Conservation (phyloP, 192 early-diverging fungal genomes). For the Linnemannia exigua region DNA sequence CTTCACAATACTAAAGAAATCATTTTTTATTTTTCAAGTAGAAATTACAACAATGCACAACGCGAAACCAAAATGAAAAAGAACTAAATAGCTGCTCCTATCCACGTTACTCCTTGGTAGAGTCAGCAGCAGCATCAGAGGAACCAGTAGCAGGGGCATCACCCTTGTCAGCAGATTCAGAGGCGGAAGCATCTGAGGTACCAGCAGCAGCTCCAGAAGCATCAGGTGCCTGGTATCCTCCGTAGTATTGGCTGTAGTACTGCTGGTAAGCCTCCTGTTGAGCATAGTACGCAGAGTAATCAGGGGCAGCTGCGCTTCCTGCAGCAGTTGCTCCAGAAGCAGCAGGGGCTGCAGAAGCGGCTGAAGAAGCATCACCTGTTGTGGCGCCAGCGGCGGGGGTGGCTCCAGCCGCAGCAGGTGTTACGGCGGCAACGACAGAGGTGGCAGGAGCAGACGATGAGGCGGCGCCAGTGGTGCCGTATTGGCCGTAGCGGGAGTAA, state of each 20-base stretch:
- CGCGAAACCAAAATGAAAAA: not conserved
- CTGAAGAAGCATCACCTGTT: not conserved
- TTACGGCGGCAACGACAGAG: slow-evolving; percentile 10
- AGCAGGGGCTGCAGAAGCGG: slow-evolving; percentile 17
- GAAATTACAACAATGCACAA: slow-evolving; percentile 10
- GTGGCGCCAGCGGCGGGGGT: not conserved
- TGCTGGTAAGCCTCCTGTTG: slow-evolving; percentile 60
- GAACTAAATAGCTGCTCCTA: not conserved
- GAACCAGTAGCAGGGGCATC: not conserved
- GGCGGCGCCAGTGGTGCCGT: slow-evolving; percentile 34
- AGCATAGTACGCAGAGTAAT: slow-evolving; percentile 63
- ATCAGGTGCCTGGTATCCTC: slow-evolving; percentile 35
- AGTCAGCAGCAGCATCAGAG: slow-evolving; percentile 2
- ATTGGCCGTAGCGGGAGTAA: slow-evolving; percentile 41
- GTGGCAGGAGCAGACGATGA: slow-evolving; percentile 2
- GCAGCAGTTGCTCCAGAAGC: slow-evolving; percentile 15
- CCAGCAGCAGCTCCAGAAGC: not conserved
- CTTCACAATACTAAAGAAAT: not conserved
- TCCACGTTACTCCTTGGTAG: not conserved
- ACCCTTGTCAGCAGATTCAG: slow-evolving; percentile 6
- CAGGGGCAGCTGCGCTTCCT: slow-evolving; percentile 17
- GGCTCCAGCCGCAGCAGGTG: slow-evolving; percentile 7
- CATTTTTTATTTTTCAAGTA: slow-evolving; percentile 3
- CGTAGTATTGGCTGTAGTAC: slow-evolving; percentile 64
- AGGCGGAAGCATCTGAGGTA: not conserved